Base-by-base conservation (phyloP, 495 filamentous ascomycete species). In the Trichoderma erinaceum region DNA sequence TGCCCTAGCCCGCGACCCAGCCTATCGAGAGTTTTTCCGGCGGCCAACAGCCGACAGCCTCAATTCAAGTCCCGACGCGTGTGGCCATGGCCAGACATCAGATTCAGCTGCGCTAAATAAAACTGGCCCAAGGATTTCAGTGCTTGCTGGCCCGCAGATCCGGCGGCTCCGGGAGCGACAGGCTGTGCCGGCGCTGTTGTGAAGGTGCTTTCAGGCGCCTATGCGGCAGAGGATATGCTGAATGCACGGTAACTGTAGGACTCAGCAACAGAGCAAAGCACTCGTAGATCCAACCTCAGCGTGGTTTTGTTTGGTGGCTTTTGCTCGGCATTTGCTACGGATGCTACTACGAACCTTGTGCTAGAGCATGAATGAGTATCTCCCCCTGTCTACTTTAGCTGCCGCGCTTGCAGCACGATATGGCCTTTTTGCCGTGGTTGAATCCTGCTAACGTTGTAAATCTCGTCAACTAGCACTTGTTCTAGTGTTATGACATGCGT, bases 31-130 rank as follows among this genome's bases (percentile, higher is more conserved):
- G 56, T 61, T 61, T 61, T 61, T 61, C 56, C 56, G 56, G 12
- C 23, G 23, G 5, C 4, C 23, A 61, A 61, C 56, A 61, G 56
- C 56, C 56, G 56, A 61, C 56, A 61, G 56, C 56, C 56, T 61
- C 56, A 61, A 32, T 32, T 13, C 56, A 61, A 61, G 56, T 61
- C 56, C 56, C 56, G 56, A 61, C 56, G 56, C 44, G 44, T 61
- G 56, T 61, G 56, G 27, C 56, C 23, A 16, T 15, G 25, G 23
- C 56, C 35, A 13, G 16, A 27, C 56, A 61, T 58, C 21, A 58
- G 46, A n/a, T 32, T 61, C 56, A 61, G 56, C 56, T 61, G 56
- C 50, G 27, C 23, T n/a, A n/a, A 21, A 25, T 61, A 61, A 61
- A 29, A 61, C 25, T 32, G 15, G 48, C n/a, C 4, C 6, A 16